phyloP scores from a whole-genome alignment of 2,329 filamentous ascomycete genomes.

The Fonsecaea pedrosoi region DNA sequence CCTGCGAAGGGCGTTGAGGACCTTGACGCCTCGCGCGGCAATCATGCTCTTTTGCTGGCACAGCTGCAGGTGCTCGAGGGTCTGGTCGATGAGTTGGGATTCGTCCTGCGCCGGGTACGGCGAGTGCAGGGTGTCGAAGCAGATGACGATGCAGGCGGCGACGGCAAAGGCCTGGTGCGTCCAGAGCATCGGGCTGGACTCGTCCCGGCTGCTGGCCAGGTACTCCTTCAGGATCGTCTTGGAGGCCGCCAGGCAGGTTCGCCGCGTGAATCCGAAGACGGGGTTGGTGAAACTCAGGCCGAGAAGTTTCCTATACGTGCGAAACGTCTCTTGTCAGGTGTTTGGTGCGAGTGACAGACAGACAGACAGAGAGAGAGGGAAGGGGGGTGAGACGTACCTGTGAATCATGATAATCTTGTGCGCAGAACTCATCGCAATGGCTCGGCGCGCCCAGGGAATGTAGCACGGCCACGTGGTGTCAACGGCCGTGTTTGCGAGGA shows the following conservation, averaged over 20 bases:
- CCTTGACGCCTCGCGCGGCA: constrained; percentile 30
- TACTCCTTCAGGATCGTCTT: constrained; percentile 51
- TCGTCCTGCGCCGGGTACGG: constrained; percentile 27
- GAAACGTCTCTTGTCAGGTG: neutral
- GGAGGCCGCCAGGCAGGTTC: constrained; percentile 51
- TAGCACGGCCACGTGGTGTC: constrained; percentile 51
- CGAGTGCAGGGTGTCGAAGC: constrained; percentile 48
- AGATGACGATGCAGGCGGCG: constrained; percentile 48
- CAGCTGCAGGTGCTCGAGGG: constrained; percentile 22
- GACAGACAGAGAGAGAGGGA: too few relatives aligned
- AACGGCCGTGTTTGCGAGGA: constrained; percentile 44
- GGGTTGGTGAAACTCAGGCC: constrained; percentile 51
- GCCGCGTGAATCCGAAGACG: constrained; percentile 50
- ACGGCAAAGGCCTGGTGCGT: constrained; percentile 50
- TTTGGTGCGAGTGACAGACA: too few relatives aligned
- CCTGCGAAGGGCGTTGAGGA: constrained; percentile 31
- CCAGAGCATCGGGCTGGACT: constrained; percentile 51
- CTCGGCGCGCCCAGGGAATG: constrained; percentile 49
- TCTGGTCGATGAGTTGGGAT: constrained; percentile 25
- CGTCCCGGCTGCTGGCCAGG: constrained; percentile 45
- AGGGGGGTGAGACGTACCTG: constrained; percentile 12
- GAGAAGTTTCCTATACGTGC: constrained; percentile 46
- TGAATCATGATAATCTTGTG: constrained; percentile 39
- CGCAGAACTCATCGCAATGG: constrained; percentile 48
- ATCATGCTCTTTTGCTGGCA: constrained; percentile 34